These are phyloP conservation scores for Epichloe baconii DNA, from an alignment of 2,329 filamentous ascomycete genomes.

Conservation along the genomic window DNA sequence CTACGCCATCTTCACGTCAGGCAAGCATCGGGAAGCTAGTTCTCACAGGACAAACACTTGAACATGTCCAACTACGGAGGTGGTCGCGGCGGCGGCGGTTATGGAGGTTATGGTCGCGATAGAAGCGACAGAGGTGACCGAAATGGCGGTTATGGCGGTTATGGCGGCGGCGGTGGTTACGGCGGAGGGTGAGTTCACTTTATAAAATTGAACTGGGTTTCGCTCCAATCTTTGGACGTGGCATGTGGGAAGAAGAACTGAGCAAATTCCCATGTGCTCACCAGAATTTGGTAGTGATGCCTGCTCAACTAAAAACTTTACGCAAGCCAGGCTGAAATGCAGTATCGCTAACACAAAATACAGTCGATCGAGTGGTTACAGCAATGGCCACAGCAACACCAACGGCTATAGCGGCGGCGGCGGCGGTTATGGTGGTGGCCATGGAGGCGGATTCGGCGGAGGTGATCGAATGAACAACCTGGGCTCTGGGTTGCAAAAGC, in stretches of 20 bases:
- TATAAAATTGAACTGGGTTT: not conserved
- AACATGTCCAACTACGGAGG: conserved; percentile 35
- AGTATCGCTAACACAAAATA: conserved; percentile 21
- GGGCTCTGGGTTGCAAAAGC: conserved; percentile 74
- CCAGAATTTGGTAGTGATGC: not conserved
- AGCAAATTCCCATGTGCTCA: not conserved
- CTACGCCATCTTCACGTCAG: not conserved
- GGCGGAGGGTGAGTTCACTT: conserved; percentile 25
- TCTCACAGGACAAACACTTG: conserved; percentile 1
- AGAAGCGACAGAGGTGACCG: conserved; percentile 32
- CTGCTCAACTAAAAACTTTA: not conserved
- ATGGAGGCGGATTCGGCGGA: conserved; percentile 44
- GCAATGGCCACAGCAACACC: conserved; percentile 15
- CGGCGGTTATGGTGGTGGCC: conserved; percentile 21
- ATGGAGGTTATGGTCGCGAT: conserved; percentile 29
- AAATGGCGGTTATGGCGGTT: conserved; percentile 24
- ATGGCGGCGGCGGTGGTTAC: conserved; percentile 21
- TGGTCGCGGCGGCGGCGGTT: conserved; percentile 20
- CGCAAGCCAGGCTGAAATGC: not conserved
- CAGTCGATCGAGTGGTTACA: conserved; percentile 30
- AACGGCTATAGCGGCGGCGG: conserved; percentile 22
- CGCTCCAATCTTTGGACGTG: not conserved
- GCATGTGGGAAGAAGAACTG: not conserved
- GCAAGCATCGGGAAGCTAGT: not conserved
- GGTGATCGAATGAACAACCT: conserved; percentile 93